These are phyloP conservation scores for Scenedesmus sp. DNA, from an alignment of 163 green algal species.

Conservation along the genomic window DNA sequence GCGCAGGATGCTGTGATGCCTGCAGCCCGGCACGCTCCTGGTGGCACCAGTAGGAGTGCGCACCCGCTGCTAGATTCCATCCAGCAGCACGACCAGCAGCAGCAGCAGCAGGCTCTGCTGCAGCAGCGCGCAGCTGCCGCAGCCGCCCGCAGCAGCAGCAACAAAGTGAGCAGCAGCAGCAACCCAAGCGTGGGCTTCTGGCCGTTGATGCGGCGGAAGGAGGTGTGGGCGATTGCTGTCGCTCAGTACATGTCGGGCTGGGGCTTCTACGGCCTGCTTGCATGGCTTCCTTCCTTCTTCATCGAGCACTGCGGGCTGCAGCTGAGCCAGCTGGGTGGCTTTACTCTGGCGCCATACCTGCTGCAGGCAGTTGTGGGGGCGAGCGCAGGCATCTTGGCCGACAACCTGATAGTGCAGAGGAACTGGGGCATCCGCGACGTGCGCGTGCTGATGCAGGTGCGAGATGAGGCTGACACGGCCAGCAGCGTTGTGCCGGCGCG, in stretches of 20 bases:
- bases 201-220: conserved; percentile 68
- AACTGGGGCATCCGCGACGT: conserved; percentile 67
- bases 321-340: conserved; percentile 69
- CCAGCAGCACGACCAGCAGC: conserved; percentile 33
- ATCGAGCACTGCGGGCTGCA: conserved; percentile 70
- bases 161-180: not conserved
- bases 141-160: not conserved
- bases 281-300: conserved; percentile 89
- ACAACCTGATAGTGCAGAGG: conserved; percentile 69
- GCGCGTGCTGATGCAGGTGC: conserved; percentile 69
- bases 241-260: conserved; percentile 75
- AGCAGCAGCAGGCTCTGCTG: conserved; percentile 1
- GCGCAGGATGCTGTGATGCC: not conserved
- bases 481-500: not conserved
- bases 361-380: conserved; percentile 66
- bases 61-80: conserved; percentile 37
- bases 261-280: conserved; percentile 85
- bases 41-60: not conserved
- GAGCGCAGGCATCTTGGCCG: conserved; percentile 64
- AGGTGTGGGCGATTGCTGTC: conserved; percentile 86
- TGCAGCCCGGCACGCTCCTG: not conserved
- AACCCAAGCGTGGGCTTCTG: conserved; percentile 56
- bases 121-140: conserved; percentile 11
- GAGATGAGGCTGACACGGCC: not conserved
- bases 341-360: conserved; percentile 79